A percentile compares a stretch with the other conserved stretches of the same genome.
phyloP scores from a whole-genome alignment of 192 early-diverging fungal genomes.

The Coemansia sp. region DNA sequence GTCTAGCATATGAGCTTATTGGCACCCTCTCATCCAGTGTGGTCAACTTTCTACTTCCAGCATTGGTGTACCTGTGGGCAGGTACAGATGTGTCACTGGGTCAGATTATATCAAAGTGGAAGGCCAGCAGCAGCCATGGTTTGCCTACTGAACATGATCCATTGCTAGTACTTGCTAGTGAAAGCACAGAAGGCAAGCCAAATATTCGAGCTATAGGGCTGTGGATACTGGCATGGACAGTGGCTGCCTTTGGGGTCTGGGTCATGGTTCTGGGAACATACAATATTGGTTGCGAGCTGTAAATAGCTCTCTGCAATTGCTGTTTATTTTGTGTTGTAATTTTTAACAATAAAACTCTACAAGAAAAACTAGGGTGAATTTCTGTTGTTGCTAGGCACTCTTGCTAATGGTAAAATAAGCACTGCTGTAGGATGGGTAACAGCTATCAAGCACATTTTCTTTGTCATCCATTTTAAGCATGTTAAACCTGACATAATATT shows the following conservation, averaged over 20 bases:
- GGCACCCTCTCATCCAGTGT: slow-evolving; percentile 32
- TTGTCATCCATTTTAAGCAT: background rate
- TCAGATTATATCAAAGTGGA: background rate
- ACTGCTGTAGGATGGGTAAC: background rate
- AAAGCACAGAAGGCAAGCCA: background rate
- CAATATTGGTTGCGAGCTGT: slow-evolving; percentile 12
- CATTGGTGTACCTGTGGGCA: slow-evolving; percentile 31
- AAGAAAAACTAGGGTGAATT: background rate
- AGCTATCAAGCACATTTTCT: background rate
- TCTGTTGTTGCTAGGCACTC: background rate
- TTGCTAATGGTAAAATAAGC: slow-evolving; percentile 1
- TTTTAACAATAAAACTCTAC: no score
- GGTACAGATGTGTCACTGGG: slow-evolving; percentile 33
- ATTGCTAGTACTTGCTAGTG: slow-evolving; percentile 2
- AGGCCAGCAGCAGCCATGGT: background rate
- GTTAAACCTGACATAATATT: background rate
- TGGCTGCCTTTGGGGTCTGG: slow-evolving; percentile 34
- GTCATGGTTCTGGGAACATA: slow-evolving; percentile 42
- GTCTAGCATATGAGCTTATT: slow-evolving; percentile 43
- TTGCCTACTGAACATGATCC: background rate
- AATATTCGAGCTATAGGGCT: slow-evolving; percentile 5
- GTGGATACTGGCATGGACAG: slow-evolving; percentile 31
- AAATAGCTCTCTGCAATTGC: background rate
- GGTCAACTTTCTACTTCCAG: slow-evolving; percentile 42
- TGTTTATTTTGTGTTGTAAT: no score